Conservation (phyloP, 306 rosid genomes). For the Lithocarpus polystachyus region DNA sequence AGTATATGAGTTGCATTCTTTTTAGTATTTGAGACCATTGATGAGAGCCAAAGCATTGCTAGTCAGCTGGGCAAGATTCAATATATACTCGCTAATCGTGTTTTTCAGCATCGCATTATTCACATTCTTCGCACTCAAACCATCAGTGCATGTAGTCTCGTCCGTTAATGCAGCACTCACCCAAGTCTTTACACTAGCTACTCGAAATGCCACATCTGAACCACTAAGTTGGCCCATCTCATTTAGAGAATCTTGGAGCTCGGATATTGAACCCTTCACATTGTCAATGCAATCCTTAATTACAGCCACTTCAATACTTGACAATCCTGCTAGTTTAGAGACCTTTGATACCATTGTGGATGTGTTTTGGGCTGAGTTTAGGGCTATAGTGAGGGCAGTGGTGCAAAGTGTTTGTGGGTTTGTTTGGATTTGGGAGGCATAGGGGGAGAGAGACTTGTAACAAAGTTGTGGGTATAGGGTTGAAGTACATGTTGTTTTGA, state of each 20-base stretch:
- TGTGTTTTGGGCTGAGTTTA: neutral
- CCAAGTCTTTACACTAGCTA: constrained; percentile 40
- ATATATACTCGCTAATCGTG: constrained; percentile 13
- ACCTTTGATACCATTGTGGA: neutral
- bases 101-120: constrained; percentile 16
- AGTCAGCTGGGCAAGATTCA: constrained; percentile 31
- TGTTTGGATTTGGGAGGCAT: constrained; percentile 8
- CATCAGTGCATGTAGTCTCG: constrained; percentile 45
- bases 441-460: neutral
- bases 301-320: neutral
- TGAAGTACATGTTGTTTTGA: neutral
- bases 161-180: constrained; percentile 45
- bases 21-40: constrained; percentile 23
- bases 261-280: constrained; percentile 21
- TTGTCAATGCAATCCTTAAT: constrained; percentile 1
- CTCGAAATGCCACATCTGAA: constrained; percentile 16
- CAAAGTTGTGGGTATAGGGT: neutral
- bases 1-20: neutral
- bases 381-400: constrained; percentile 1
- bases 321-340: neutral
- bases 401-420: neutral
- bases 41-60: constrained; percentile 54
- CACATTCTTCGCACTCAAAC: constrained; percentile 30
- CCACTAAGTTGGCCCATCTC: constrained; percentile 21
- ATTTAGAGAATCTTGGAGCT: constrained; percentile 30